Percentiles rank a stretch among this genome's conserved stretches.
phyloP scores from a whole-genome alignment of 495 filamentous ascomycete genomes.

The Penicillium fimorum region DNA sequence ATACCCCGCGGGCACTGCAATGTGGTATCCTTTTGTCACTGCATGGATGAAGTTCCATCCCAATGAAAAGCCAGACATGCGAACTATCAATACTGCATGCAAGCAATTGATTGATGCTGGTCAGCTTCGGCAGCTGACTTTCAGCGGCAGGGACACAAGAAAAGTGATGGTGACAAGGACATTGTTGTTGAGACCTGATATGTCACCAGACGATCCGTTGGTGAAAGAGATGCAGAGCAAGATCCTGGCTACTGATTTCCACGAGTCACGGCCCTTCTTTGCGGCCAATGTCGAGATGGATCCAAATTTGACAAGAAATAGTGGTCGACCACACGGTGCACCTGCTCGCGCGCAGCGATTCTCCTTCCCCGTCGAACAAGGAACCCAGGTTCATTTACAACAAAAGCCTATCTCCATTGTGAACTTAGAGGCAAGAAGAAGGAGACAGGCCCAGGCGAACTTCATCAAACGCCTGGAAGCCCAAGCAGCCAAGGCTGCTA shows the following conservation, averaged over 20 bases:
- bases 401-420: slow-evolving; percentile 37
- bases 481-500: slow-evolving; percentile 12
- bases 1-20: slow-evolving; percentile 68
- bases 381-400: slow-evolving; percentile 38
- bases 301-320: slow-evolving; percentile 26
- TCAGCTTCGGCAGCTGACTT: slow-evolving; percentile 58
- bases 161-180: slow-evolving; percentile 56
- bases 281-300: slow-evolving; percentile 36
- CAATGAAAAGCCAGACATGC: slow-evolving; percentile 49
- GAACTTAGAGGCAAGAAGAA: slow-evolving; percentile 31
- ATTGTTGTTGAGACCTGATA: slow-evolving; percentile 50
- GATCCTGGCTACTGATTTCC: slow-evolving; percentile 40
- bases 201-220: slow-evolving; percentile 48
- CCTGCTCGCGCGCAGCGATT: slow-evolving; percentile 4
- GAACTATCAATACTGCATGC: slow-evolving; percentile 54
- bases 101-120: slow-evolving; percentile 59
- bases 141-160: slow-evolving; percentile 56
- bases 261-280: slow-evolving; percentile 28
- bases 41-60: slow-evolving; percentile 55
- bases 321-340: slow-evolving; percentile 5
- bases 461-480: slow-evolving; percentile 26
- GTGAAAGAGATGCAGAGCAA: slow-evolving; percentile 53
- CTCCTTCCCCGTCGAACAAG: slow-evolving; percentile 32
- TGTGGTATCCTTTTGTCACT: slow-evolving; percentile 67
- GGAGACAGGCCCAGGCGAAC: slow-evolving; percentile 27